Evolutionary conservation across 208 protist species (phyloP).

Genomic region (Herpetomonas samuelpessoai): DNA sequence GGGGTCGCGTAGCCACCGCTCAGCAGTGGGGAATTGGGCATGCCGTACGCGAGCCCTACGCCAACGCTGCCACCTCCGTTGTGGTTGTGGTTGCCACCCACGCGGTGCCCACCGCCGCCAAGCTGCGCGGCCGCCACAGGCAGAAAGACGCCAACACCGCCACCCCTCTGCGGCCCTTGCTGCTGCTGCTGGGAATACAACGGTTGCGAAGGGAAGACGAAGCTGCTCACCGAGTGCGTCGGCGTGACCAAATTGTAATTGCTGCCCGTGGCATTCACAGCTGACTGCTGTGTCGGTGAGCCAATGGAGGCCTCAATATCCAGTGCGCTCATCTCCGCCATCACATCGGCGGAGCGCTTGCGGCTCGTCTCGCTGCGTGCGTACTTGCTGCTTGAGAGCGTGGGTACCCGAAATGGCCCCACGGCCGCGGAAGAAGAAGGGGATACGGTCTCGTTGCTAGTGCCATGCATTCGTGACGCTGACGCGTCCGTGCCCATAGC

Average conservation of each 20-base stretch:
- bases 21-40: background rate
- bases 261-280: background rate
- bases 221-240: background rate
- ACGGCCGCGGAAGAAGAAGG: constrained; percentile 3
- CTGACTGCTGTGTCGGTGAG: constrained; percentile 14
- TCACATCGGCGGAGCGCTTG: constrained; percentile 56
- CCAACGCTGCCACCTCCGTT: background rate
- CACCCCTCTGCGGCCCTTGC: background rate
- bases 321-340: constrained; percentile 71
- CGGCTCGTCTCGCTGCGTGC: constrained; percentile 33
- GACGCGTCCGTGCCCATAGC: too few species aligned
- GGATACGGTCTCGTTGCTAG: constrained; percentile 1
- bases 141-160: background rate
- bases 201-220: constrained; percentile 23
- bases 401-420: constrained; percentile 3
- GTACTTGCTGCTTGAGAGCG: too few species aligned
- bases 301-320: constrained; percentile 50
- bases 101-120: too few species aligned
- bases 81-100: background rate
- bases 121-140: background rate
- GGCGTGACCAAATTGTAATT: background rate
- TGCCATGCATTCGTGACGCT: too few species aligned
- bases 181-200: constrained; percentile 12
- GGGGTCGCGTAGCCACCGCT: constrained; percentile 26
- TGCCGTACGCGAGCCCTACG: too few species aligned